Evolutionary conservation across 495 filamentous ascomycete species (phyloP), one percentile per base, ranked within the genome.

Genomic region (Aspergillus biplanus): DNA sequence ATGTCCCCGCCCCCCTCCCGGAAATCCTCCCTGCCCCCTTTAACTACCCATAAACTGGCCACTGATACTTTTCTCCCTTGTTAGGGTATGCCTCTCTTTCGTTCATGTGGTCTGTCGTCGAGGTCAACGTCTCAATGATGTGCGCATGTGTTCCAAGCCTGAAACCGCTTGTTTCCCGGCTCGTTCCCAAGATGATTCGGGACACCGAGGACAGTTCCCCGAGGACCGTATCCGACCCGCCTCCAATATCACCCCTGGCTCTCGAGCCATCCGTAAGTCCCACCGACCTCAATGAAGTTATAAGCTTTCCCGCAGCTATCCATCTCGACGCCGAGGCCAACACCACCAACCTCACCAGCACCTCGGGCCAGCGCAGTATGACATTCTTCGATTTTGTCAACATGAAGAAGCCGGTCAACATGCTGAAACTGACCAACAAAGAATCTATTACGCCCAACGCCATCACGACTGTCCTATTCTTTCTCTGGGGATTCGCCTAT

Each of bases 51-150:
- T 44, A 4, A 6, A 6, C 27, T 33, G 7, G 31, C 60, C 48
- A 27, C 21, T 27, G 21, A 27, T 27, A 27, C 21, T 27, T 27
- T 42, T 33, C 52, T 62, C 31, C 60, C 34, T 37, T 32, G 33
- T 12, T 75, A 71, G 89, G 86, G 89, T 91, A 92, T 73, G 92
- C 89, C 4, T 90, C 92, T 5, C 73, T 92, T 2, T 90, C 92
- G 0, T 90, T 96, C 71, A 92, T 97, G 89, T 97, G 92, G 93
- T 93, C 90, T 16, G 90, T 88, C 8, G 85, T 97, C 62, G 93
- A 97, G 73, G 92, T 97, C 73, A 93, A 96, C 67, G 81, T 92
- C 7, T 92, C 92, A 7, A 90, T 97, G 59, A 89, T 93, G 47
- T 95, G 91, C 62, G 93, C 87, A 52, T 97, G 92, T 67, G 88